Conservation (phyloP, 495 filamentous ascomycete genomes). For the Annulohypoxylon moriforme region DNA sequence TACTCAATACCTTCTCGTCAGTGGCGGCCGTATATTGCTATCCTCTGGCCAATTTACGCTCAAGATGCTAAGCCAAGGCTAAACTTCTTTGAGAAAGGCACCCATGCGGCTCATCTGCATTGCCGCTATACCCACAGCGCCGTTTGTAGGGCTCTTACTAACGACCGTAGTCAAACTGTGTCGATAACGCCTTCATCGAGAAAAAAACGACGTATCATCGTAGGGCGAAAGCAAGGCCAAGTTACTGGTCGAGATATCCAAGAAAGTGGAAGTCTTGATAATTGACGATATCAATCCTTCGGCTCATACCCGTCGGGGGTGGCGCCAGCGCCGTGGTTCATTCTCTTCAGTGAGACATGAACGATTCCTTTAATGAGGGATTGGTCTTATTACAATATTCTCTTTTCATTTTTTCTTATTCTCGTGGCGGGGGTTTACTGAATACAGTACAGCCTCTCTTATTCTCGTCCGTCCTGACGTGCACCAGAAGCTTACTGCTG, state of each 20-base stretch:
- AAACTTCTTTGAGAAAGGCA: constrained; percentile 28
- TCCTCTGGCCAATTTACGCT: constrained; percentile 10
- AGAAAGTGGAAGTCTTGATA: neutral
- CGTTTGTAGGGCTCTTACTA: neutral
- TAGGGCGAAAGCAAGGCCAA: neutral
- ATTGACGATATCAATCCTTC: constrained; percentile 23
- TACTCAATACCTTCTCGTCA: constrained; percentile 34
- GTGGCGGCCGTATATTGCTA: constrained; percentile 26
- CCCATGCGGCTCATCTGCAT: constrained; percentile 35
- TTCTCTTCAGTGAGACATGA: constrained; percentile 37
- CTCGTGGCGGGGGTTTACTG: constrained; percentile 40
- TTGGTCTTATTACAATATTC: constrained; percentile 37
- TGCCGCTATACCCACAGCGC: constrained; percentile 11
- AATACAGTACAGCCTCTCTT: constrained; percentile 30
- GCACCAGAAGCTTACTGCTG: constrained; percentile 42
- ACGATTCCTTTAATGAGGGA: constrained; percentile 26
- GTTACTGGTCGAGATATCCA: neutral
- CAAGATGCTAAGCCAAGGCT: constrained; percentile 16
- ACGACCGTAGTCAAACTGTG: neutral
- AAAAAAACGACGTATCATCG: neutral
- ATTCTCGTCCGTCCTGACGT: constrained; percentile 40
- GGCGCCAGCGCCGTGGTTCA: constrained; percentile 14
- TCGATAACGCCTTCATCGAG: neutral
- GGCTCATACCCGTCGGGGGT: constrained; percentile 4
- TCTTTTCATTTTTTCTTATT: constrained; percentile 40